A percentile compares a stretch with the other conserved stretches of the same genome.
These are phyloP conservation scores for Phytophthora pistaciae DNA, from an alignment of 352 stramenopile species.

Conservation along the genomic window DNA sequence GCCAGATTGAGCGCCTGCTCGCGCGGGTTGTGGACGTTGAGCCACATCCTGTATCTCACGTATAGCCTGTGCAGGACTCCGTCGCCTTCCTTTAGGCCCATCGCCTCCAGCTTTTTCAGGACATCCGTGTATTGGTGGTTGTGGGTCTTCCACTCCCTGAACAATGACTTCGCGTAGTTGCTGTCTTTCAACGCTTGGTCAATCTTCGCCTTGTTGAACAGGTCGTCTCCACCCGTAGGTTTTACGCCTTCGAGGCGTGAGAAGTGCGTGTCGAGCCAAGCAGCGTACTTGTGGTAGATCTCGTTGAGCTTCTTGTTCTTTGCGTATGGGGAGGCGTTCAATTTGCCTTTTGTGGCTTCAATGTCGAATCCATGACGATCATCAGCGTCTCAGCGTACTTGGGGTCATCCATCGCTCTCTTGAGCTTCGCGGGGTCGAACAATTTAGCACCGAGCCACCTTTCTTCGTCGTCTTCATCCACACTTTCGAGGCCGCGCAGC, in stretches of 20 bases:
- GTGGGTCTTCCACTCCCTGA: not conserved
- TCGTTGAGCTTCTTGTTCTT: not conserved
- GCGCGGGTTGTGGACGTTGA: not conserved
- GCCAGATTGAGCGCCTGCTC: not conserved
- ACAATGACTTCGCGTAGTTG: not conserved
- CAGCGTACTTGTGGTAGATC: not conserved
- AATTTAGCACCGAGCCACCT: constrained; percentile 5
- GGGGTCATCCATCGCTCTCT: not conserved
- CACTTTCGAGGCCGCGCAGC: not conserved
- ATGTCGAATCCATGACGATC: not conserved
- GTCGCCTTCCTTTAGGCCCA: not conserved
- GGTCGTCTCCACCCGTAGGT: not conserved
- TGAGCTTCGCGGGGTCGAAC: constrained; percentile 12
- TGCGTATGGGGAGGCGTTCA: not conserved
- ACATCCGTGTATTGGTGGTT: not conserved
- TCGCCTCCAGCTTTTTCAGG: not conserved
- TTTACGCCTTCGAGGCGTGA: not conserved
- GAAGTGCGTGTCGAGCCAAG: not conserved
- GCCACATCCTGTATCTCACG: not conserved
- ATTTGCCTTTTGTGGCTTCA: not conserved
- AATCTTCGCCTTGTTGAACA: constrained; percentile 9
- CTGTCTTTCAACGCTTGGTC: not conserved
- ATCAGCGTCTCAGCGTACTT: constrained; percentile 15
- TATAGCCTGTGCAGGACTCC: not conserved
- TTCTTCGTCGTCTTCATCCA: not conserved